Evolutionary conservation across 768 basidiomycete genomes (phyloP).

Genomic region (Leccinum incarnatum): DNA sequence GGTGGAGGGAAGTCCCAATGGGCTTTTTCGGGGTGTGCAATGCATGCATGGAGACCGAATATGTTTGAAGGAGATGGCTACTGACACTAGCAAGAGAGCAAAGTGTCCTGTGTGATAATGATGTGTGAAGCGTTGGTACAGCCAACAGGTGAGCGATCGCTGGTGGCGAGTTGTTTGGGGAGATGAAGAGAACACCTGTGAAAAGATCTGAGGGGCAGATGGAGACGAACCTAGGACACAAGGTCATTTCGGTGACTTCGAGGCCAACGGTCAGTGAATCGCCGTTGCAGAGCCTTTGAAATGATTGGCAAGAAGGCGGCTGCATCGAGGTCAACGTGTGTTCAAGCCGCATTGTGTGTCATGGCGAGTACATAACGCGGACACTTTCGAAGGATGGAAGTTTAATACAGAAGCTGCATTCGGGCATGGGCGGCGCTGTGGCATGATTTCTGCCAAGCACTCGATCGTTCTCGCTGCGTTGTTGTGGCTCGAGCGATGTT

Average conservation of each 20-base stretch:
- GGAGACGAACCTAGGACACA: slow-evolving; percentile 19
- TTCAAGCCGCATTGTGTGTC: too few relatives aligned
- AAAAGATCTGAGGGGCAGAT: background rate
- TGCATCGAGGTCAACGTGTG: slow-evolving; percentile 17
- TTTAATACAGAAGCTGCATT: too few relatives aligned
- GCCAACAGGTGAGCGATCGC: slow-evolving; percentile 45
- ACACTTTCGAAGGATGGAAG: too few relatives aligned
- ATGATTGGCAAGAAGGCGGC: slow-evolving; percentile 21
- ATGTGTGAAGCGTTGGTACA: slow-evolving; percentile 20
- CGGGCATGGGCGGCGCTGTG: too few relatives aligned
- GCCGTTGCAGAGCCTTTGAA: slow-evolving; percentile 19
- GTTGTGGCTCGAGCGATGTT: too few relatives aligned
- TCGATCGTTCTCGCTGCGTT: too few relatives aligned
- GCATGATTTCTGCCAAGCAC: too few relatives aligned
- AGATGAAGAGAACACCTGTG: slow-evolving; percentile 34
- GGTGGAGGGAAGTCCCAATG: slow-evolving; percentile 20
- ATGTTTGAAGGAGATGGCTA: too few relatives aligned
- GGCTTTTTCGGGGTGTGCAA: slow-evolving; percentile 19
- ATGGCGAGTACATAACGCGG: too few relatives aligned
- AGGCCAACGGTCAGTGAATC: slow-evolving; percentile 4
- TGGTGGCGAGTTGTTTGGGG: slow-evolving; percentile 43
- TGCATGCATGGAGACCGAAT: background rate
- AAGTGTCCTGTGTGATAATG: slow-evolving; percentile 17
- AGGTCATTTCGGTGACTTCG: slow-evolving; percentile 13
- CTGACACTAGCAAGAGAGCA: background rate